phyloP scores from a whole-genome alignment of 352 stramenopile genomes.

The Albugo candida region DNA sequence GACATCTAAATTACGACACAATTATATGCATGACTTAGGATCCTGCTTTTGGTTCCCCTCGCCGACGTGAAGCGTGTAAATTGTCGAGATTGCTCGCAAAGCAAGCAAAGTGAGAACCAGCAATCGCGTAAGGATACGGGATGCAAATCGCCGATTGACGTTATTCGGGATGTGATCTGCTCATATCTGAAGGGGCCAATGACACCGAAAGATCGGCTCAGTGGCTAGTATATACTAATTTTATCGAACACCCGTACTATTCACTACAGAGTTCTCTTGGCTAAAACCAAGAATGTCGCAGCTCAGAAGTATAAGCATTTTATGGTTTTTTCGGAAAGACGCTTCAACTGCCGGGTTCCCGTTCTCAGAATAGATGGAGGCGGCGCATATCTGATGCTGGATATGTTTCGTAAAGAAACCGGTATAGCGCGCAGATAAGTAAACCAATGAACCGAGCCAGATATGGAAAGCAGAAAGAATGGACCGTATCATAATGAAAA shows the following conservation, averaged over 20 bases:
- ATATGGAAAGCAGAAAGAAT: not conserved
- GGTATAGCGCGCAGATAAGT: not conserved
- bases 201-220: not conserved
- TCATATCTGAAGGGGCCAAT: not conserved
- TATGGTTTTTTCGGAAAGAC: not conserved
- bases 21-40: too few relatives aligned
- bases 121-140: not conserved
- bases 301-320: not conserved
- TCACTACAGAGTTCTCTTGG: not conserved
- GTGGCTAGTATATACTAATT: not conserved
- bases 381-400: not conserved
- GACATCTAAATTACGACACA: too few relatives aligned
- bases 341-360: not conserved
- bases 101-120: not conserved
- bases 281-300: not conserved
- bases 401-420: not conserved
- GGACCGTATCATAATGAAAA: not conserved
- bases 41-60: too few relatives aligned
- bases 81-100: not conserved
- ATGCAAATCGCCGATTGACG: not conserved
- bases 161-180: not conserved
- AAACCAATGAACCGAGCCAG: not conserved
- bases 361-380: not conserved
- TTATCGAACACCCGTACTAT: not conserved
- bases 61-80: too few relatives aligned